Conservation (phyloP, 441 rosid species). For the Populus hybrid region DNA sequence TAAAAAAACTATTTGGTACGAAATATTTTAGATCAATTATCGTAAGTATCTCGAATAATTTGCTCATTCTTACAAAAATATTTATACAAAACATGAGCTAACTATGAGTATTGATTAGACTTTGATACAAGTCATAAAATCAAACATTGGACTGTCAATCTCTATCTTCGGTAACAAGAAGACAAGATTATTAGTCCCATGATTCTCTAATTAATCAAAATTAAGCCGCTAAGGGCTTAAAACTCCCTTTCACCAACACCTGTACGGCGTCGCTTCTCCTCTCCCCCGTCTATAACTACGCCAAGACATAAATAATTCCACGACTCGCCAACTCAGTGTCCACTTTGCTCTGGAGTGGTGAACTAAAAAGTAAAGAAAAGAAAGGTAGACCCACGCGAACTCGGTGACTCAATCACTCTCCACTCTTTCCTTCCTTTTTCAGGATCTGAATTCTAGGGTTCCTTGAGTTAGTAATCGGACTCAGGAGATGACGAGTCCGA, state of each 20-base stretch:
- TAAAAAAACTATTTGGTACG: too few species aligned
- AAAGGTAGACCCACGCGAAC: neutral
- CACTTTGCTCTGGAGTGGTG: neutral
- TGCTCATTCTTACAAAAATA: too few species aligned
- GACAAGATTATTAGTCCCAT: neutral
- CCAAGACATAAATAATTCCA: neutral
- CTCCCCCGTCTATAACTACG: neutral
- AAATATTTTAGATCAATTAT: too few species aligned
- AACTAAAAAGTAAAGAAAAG: neutral
- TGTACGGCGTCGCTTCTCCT: neutral
- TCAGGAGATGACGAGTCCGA: slow-evolving; percentile 21
- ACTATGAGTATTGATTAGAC: too few species aligned
- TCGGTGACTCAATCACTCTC: slow-evolving; percentile 5
- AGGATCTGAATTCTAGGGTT: slow-evolving; percentile 56
- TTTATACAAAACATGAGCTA: too few species aligned
- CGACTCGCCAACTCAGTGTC: neutral
- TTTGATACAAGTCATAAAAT: too few species aligned
- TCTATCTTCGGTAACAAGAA: neutral
- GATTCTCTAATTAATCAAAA: neutral
- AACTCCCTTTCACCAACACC: neutral
- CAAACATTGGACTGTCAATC: neutral
- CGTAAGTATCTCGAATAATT: too few species aligned
- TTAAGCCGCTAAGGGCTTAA: too few species aligned
- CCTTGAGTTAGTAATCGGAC: neutral
- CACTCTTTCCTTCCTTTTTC: neutral